A percentile compares a stretch with the other conserved stretches of the same genome.
Conservation (phyloP, 345 rosid species). For the Salix koriyanagi region DNA sequence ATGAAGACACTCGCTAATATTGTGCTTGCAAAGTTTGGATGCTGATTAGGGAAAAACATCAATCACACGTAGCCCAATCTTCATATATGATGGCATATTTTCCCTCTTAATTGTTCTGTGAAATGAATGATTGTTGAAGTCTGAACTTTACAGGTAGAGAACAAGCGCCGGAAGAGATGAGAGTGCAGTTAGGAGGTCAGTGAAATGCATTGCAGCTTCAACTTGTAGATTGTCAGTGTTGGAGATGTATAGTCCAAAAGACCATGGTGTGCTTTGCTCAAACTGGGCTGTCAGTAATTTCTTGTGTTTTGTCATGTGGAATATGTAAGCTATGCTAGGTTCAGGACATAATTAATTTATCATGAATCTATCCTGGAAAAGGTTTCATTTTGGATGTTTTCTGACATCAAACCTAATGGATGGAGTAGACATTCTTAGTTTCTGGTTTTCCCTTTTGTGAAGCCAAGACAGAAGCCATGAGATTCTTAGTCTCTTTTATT, state of each 20-base stretch:
- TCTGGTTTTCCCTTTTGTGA: background rate
- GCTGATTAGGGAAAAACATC: background rate
- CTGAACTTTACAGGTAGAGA: conserved; percentile 45
- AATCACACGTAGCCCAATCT: background rate
- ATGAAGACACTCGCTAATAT: too few species aligned
- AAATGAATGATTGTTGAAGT: background rate
- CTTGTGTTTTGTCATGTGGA: conserved; percentile 3
- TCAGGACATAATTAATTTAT: conserved; percentile 1
- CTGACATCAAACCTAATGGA: background rate
- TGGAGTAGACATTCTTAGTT: background rate
- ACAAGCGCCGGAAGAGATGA: conserved; percentile 63
- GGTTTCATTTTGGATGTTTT: background rate
- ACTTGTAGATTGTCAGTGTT: conserved; percentile 29
- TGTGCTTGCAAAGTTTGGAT: background rate
- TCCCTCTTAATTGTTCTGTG: background rate
- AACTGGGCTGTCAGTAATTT: conserved; percentile 19
- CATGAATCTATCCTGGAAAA: background rate
- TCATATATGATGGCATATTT: background rate
- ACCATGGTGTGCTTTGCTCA: conserved; percentile 23
- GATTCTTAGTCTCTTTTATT: background rate
- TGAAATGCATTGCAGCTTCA: conserved; percentile 18
- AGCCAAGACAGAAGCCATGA: background rate
- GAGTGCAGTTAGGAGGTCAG: background rate
- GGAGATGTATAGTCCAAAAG: conserved; percentile 43
- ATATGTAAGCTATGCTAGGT: background rate